Base-by-base conservation (phyloP, 192 early-diverging fungal species). In the Coemansia interrupta region DNA sequence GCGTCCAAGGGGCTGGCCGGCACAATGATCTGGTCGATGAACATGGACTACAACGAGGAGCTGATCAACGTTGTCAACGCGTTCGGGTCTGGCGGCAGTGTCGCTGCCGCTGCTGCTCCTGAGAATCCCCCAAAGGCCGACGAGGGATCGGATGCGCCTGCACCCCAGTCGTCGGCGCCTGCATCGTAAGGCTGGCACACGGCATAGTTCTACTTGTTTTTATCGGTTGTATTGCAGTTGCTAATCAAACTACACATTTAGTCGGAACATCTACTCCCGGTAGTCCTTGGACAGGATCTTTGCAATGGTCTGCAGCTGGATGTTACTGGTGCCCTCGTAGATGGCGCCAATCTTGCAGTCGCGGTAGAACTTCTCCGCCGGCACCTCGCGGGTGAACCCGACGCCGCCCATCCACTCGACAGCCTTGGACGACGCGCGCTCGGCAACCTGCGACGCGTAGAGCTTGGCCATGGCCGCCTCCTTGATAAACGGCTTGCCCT, bases 381-480 rank as follows among this genome's bases (percentile, higher is more conserved):
- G 89, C 71, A 83, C 81, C 23, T 94, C 92, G 60, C 93, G 83
- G 13, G 95, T 96, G 85, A 98, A 98, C 10, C 95, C 96, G 58
- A 97, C 87, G 55, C 96, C 96, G 72, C 96, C 96, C 71, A 93
- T 84, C 95, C 94, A 98, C 81, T 98, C 96, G 56, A 98, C 86
- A 36, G 92, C 90, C 68, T 87, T 89, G 14, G 89, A 87, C 8
- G 94, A 86, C 26, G 92, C 83, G 55, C 84, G 80, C 71, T 98
- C 93, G 36, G 96, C 96, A 57, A 98, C 87, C 81, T 96, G 94
- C 54, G 89, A 91, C 18, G 95, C 86, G 70, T 92, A 97, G 22
- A 97, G 81, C 82, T 98, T 98, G 60, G 94, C 94, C 95, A 98
- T 97, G 42, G 95, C 95, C 51, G 96, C 96, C 80, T 98, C 87